Percentiles rank a stretch among this genome's conserved stretches.
These are phyloP conservation scores for Scheffersomyces lignicola DNA, from an alignment of 1,139 yeast species.

Conservation along the genomic window DNA sequence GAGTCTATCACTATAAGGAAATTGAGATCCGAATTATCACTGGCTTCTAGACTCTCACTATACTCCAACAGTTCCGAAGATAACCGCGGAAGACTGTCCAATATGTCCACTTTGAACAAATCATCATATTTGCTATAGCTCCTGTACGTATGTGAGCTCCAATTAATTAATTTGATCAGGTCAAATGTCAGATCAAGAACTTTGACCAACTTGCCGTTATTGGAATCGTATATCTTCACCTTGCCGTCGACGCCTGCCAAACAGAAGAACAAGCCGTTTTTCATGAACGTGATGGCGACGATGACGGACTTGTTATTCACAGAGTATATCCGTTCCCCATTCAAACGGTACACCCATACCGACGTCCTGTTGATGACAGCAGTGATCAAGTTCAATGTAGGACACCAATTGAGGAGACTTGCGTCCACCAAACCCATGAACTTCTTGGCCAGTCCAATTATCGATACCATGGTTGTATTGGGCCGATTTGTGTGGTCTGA, in stretches of 20 bases:
- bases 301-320: conserved; percentile 39
- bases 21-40: conserved; percentile 3
- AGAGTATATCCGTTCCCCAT: conserved; percentile 58
- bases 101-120: conserved; percentile 25
- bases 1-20: conserved; percentile 1
- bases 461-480: background rate
- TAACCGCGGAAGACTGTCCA: conserved; percentile 27
- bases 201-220: conserved; percentile 43
- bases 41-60: background rate
- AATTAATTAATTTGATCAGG: conserved; percentile 24
- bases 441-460: conserved; percentile 11
- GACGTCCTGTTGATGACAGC: conserved; percentile 49
- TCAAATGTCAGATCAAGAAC: conserved; percentile 18
- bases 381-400: conserved; percentile 54
- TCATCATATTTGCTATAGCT: conserved; percentile 12
- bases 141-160: conserved; percentile 15
- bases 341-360: conserved; percentile 53
- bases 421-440: conserved; percentile 45
- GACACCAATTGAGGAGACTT: conserved; percentile 52
- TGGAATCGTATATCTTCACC: conserved; percentile 50
- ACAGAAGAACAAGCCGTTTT: conserved; percentile 43
- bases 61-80: background rate
- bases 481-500: no score
- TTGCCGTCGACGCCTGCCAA: conserved; percentile 45
- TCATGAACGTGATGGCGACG: conserved; percentile 33